A percentile compares a stretch with the other conserved stretches of the same genome.
phyloP scores from a whole-genome alignment of 495 filamentous ascomycete species.

The Evansstolkia leycettana region DNA sequence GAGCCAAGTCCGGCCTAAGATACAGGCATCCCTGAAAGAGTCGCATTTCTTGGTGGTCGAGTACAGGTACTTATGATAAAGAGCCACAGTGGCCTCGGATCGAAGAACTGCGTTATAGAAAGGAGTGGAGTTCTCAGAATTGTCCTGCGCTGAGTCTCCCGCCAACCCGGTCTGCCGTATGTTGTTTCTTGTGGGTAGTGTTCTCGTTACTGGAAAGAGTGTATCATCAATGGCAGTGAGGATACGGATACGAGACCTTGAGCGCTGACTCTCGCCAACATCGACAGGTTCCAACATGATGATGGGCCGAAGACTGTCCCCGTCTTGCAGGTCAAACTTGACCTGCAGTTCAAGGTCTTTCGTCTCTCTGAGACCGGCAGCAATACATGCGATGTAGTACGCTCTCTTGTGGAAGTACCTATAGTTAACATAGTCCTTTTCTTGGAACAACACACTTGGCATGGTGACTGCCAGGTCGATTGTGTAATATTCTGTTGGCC shows the following conservation, averaged over 20 bases:
- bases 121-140: slow-evolving; percentile 44
- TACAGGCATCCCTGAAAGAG: slow-evolving; percentile 68
- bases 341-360: slow-evolving; percentile 40
- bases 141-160: slow-evolving; percentile 18
- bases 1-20: slow-evolving; percentile 80
- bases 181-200: slow-evolving; percentile 57
- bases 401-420: slow-evolving; percentile 92
- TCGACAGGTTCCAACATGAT: slow-evolving; percentile 40
- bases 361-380: slow-evolving; percentile 49
- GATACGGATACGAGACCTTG: slow-evolving; percentile 57
- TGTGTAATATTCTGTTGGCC: slow-evolving; percentile 38
- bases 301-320: slow-evolving; percentile 66
- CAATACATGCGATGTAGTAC: slow-evolving; percentile 76
- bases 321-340: slow-evolving; percentile 57
- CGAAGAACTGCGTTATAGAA: slow-evolving; percentile 82
- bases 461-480: slow-evolving; percentile 82
- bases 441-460: slow-evolving; percentile 68
- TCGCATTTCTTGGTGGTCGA: slow-evolving; percentile 50
- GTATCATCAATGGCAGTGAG: slow-evolving; percentile 55
- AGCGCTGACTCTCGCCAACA: slow-evolving; percentile 11
- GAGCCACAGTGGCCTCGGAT: slow-evolving; percentile 58
- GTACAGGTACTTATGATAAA: slow-evolving; percentile 64
- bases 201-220: slow-evolving; percentile 55
- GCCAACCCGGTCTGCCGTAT: slow-evolving; percentile 37
- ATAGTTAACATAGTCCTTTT: slow-evolving; percentile 89